These are phyloP conservation scores for Maudiozyma bulderi DNA, from an alignment of 805 yeast genomes.

Conservation along the genomic window DNA sequence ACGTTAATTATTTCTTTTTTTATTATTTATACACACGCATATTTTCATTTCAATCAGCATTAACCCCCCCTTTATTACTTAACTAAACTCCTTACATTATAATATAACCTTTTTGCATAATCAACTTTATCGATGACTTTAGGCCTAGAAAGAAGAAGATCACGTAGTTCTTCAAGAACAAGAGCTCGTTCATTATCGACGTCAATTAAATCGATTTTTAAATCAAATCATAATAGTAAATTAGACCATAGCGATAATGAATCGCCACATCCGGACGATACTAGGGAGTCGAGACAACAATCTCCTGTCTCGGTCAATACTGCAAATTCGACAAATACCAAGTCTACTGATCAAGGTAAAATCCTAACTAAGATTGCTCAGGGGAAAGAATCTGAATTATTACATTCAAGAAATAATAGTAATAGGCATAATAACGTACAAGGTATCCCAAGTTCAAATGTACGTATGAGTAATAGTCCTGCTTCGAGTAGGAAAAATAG, in stretches of 20 bases:
- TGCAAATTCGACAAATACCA: neutral
- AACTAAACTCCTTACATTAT: too few species aligned
- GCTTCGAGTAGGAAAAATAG: conserved; percentile 6
- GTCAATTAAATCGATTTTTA: conserved; percentile 22
- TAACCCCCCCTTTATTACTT: too few species aligned
- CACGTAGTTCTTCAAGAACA: conserved; percentile 7
- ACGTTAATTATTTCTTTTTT: too few species aligned
- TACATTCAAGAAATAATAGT: conserved; percentile 6
- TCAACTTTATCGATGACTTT: neutral
- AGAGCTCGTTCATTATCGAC: conserved; percentile 21
- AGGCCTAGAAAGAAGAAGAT: neutral
- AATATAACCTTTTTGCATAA: too few species aligned
- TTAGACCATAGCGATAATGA: neutral
- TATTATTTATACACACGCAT: too few species aligned
- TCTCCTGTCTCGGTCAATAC: neutral
- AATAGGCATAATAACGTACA: neutral
- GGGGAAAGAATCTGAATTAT: conserved; percentile 18
- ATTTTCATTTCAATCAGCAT: too few species aligned
- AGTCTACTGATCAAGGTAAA: neutral
- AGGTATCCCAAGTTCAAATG: conserved; percentile 1
- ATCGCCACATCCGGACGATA: neutral
- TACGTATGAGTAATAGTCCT: conserved; percentile 5
- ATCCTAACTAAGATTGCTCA: conserved; percentile 6
- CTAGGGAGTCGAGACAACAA: neutral
- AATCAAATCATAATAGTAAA: neutral